These are phyloP conservation scores for Tolypocladium sp. DNA, from an alignment of 2,329 filamentous ascomycete species.

Conservation along the genomic window DNA sequence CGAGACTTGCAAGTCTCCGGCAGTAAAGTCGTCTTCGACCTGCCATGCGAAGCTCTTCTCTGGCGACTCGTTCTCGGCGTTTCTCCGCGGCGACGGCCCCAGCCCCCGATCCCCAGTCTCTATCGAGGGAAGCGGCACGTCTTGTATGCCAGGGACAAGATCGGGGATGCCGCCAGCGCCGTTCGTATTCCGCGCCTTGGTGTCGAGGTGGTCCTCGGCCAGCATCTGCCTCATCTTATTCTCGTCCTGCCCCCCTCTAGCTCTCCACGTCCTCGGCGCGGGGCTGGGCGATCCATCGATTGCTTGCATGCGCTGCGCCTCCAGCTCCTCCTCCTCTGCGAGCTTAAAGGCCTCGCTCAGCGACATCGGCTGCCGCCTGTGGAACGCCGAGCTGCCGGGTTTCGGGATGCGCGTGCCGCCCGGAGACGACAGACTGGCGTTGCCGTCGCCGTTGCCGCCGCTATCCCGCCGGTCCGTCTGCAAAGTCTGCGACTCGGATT, in stretches of 20 bases:
- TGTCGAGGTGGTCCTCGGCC: constrained; percentile 20
- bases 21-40: constrained; percentile 49
- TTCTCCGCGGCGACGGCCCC: not conserved
- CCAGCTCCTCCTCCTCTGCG: constrained; percentile 20
- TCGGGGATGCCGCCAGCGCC: constrained; percentile 24
- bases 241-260: constrained; percentile 21
- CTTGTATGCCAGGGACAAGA: constrained; percentile 28
- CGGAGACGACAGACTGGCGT: constrained; percentile 13
- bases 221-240: constrained; percentile 16
- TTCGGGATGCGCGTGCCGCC: constrained; percentile 25
- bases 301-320: constrained; percentile 13
- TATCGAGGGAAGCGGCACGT: constrained; percentile 22
- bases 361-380: constrained; percentile 24
- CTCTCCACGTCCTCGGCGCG: constrained; percentile 36
- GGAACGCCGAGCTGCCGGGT: constrained; percentile 15
- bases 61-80: constrained; percentile 24
- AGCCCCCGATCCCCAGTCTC: constrained; percentile 10
- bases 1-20: constrained; percentile 44
- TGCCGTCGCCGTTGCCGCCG: constrained; percentile 4
- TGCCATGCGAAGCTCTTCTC: constrained; percentile 47
- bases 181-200: constrained; percentile 14
- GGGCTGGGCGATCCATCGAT: constrained; percentile 42
- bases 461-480: constrained; percentile 6
- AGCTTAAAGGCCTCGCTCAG: constrained; percentile 32
- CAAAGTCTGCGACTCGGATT: constrained; percentile 13